A percentile compares a stretch with the other conserved stretches of the same genome.
phyloP scores from a whole-genome alignment of 768 basidiomycete genomes.

The Leccinellum rugosiceps region DNA sequence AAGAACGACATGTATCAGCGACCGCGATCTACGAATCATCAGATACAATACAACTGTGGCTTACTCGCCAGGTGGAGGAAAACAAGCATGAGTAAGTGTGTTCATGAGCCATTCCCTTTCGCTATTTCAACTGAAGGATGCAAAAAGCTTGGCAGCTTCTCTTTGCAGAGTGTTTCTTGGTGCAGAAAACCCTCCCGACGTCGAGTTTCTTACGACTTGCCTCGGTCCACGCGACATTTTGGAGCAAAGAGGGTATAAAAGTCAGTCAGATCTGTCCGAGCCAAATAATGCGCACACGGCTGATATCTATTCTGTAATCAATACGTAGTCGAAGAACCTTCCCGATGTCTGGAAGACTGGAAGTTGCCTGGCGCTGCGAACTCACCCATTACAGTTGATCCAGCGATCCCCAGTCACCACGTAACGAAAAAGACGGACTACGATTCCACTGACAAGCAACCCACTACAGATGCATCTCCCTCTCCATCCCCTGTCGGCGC shows the following conservation, averaged over 20 bases:
- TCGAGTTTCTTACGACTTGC: constrained; percentile 84
- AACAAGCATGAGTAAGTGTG: constrained; percentile 83
- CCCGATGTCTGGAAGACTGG: constrained; percentile 33
- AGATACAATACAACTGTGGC: constrained; percentile 62
- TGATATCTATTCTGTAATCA: background rate
- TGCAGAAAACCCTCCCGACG: constrained; percentile 77
- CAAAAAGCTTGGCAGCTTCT: constrained; percentile 55
- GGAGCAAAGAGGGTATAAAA: constrained; percentile 78
- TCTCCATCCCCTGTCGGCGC: too few relatives aligned
- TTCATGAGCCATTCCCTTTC: background rate
- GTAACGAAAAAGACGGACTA: too few relatives aligned
- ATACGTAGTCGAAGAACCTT: constrained; percentile 53
- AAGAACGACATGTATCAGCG: constrained; percentile 65
- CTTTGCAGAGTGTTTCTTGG: constrained; percentile 52
- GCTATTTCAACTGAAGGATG: background rate
- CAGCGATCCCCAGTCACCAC: too few relatives aligned
- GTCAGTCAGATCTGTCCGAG: constrained; percentile 33
- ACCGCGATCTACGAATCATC: constrained; percentile 47
- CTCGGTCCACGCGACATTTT: constrained; percentile 79
- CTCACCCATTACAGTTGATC: too few relatives aligned
- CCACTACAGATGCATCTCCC: too few relatives aligned
- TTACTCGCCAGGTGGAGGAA: constrained; percentile 63
- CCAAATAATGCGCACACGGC: background rate
- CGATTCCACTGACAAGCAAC: too few relatives aligned
- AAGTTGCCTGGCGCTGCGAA: background rate